Evolutionary conservation across 2,329 filamentous ascomycete genomes (phyloP).

Genomic region (Ophiognomonia clavigignenti-juglandacearum): DNA sequence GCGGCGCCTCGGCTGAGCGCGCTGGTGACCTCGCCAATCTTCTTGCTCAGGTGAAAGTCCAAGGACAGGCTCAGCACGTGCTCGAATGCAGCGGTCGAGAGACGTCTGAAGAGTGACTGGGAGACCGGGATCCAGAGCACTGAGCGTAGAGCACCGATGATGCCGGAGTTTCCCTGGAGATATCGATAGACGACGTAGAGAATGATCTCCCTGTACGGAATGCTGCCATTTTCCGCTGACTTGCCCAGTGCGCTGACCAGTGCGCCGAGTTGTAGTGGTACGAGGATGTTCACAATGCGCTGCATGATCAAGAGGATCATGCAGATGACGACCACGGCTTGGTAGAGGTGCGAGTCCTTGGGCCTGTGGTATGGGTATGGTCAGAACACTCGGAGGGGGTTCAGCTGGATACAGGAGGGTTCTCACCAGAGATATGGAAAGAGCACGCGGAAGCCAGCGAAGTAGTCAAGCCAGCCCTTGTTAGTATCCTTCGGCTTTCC

Average conservation of each 20-base stretch:
- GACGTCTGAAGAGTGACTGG: slow-evolving; percentile 36
- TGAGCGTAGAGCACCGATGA: slow-evolving; percentile 35
- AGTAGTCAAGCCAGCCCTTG: slow-evolving; percentile 40
- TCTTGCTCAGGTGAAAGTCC: slow-evolving; percentile 47
- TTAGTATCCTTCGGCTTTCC: slow-evolving; percentile 25
- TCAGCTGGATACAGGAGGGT: accelerated
- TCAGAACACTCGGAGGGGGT: slow-evolving; percentile 10
- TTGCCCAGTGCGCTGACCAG: slow-evolving; percentile 37
- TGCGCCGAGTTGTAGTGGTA: slow-evolving; percentile 36
- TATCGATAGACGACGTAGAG: slow-evolving; percentile 39
- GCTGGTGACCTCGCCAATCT: slow-evolving; percentile 46
- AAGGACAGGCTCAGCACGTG: slow-evolving; percentile 42
- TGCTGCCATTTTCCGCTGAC: slow-evolving; percentile 30
- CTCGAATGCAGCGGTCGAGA: slow-evolving; percentile 41
- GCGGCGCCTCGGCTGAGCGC: slow-evolving; percentile 42
- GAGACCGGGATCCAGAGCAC: slow-evolving; percentile 45
- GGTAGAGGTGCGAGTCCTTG: slow-evolving; percentile 34
- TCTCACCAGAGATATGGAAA: slow-evolving; percentile 40
- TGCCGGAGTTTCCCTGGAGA: slow-evolving; percentile 41
- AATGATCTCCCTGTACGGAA: slow-evolving; percentile 37
- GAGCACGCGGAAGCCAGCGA: slow-evolving; percentile 38
- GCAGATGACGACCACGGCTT: slow-evolving; percentile 35
- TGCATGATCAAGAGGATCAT: slow-evolving; percentile 36
- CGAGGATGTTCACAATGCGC: slow-evolving; percentile 38
- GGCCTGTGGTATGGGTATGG: slow-evolving; percentile 26